These are phyloP conservation scores for Dentipellis fragilis DNA, from an alignment of 768 basidiomycete species.

Conservation along the genomic window DNA sequence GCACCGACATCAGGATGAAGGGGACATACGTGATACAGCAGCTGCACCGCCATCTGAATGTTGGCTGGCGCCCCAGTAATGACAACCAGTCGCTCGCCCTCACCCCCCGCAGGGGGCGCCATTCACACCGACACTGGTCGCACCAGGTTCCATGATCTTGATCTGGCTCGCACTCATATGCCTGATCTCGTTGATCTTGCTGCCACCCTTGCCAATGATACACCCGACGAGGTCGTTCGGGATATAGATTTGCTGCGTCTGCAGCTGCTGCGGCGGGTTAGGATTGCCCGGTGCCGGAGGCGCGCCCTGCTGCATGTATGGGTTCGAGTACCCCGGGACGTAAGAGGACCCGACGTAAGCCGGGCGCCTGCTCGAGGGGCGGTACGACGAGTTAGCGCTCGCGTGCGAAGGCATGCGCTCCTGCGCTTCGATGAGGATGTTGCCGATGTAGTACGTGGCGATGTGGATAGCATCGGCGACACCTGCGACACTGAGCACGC, in stretches of 20 bases:
- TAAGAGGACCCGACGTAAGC: constrained; percentile 48
- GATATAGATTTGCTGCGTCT: constrained; percentile 97
- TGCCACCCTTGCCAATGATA: constrained; percentile 96
- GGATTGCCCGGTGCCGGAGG: constrained; percentile 26
- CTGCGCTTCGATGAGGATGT: constrained; percentile 90
- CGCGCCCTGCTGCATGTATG: constrained; percentile 21
- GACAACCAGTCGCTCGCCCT: constrained; percentile 88
- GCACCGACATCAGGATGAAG: neutral
- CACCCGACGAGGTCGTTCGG: constrained; percentile 96
- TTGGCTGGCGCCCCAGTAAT: constrained; percentile 94
- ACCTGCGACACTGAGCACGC: constrained; percentile 94
- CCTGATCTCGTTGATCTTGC: constrained; percentile 98
- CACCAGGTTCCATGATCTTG: constrained; percentile 97
- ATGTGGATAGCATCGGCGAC: constrained; percentile 99
- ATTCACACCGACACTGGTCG: constrained; percentile 54
- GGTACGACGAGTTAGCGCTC: constrained; percentile 45
- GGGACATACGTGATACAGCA: constrained; percentile 71
- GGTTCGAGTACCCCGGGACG: constrained; percentile 54
- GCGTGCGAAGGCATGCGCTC: constrained; percentile 69
- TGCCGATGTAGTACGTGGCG: constrained; percentile 98
- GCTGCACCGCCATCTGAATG: constrained; percentile 92
- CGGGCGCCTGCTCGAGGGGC: constrained; percentile 53
- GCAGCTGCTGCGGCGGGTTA: constrained; percentile 62
- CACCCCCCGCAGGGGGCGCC: constrained; percentile 67
- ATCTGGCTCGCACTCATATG: constrained; percentile 93